Conservation (phyloP, 148 eudicot species). For the Silene conica region DNA sequence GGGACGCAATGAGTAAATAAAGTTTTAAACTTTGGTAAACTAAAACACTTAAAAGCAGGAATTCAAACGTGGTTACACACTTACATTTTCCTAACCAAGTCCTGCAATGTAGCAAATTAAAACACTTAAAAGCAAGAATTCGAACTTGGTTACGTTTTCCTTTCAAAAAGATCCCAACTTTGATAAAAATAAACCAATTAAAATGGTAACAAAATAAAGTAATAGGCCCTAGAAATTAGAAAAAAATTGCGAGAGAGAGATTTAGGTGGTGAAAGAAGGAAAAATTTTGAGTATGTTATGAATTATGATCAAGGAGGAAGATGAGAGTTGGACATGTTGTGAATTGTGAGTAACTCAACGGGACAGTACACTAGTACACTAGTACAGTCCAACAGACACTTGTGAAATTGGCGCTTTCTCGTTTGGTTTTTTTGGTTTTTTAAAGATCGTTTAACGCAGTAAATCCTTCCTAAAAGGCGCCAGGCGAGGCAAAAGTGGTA, state of each 20-base stretch:
- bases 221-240: not conserved
- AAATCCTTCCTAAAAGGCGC: too few relatives aligned
- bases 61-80: too few relatives aligned
- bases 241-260: not conserved
- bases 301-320: not conserved
- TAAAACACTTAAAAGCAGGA: not conserved
- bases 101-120: too few relatives aligned
- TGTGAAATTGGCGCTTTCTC: conserved; percentile 2
- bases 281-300: not conserved
- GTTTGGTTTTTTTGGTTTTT: too few relatives aligned
- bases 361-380: not conserved
- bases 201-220: too few relatives aligned
- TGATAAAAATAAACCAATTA: too few relatives aligned
- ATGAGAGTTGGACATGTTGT: not conserved
- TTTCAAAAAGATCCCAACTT: too few relatives aligned
- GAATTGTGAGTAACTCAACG: not conserved
- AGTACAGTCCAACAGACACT: not conserved
- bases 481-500: too few relatives aligned
- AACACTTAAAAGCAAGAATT: not conserved
- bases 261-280: not conserved
- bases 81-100: too few relatives aligned
- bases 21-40: not conserved
- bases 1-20: too few relatives aligned
- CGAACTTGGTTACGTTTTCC: too few relatives aligned
- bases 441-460: too few relatives aligned